These are phyloP conservation scores for Penicillium rolfsii DNA, from an alignment of 2,329 filamentous ascomycete genomes.

Conservation along the genomic window DNA sequence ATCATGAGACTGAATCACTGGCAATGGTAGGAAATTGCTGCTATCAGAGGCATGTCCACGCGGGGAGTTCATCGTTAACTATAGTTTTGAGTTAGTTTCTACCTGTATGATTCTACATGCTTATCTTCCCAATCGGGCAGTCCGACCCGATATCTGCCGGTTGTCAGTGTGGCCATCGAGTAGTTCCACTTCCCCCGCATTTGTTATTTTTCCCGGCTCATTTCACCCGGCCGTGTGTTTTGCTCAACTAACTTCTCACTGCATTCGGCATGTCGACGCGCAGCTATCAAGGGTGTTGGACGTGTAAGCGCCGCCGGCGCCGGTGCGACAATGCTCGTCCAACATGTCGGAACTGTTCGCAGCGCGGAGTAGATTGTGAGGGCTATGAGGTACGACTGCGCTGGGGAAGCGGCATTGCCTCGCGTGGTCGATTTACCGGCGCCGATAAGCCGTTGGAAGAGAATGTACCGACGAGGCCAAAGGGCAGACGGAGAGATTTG, in stretches of 20 bases:
- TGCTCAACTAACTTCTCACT: slow-evolving; percentile 3
- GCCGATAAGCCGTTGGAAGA: slow-evolving; percentile 33
- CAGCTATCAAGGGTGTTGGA: slow-evolving; percentile 36
- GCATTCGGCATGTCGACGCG: slow-evolving; percentile 37
- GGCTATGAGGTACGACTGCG: slow-evolving; percentile 38
- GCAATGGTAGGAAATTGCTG: not conserved
- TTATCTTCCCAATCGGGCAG: slow-evolving; percentile 23
- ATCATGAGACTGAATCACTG: not conserved
- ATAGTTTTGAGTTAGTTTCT: not conserved
- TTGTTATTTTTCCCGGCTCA: not conserved
- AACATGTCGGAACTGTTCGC: slow-evolving; percentile 28
- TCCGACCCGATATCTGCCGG: slow-evolving; percentile 17
- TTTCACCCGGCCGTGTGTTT: not conserved
- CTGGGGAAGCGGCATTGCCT: slow-evolving; percentile 38
- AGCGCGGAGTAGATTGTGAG: slow-evolving; percentile 33
- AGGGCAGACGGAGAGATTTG: slow-evolving; percentile 33
- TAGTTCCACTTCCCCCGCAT: slow-evolving; percentile 21
- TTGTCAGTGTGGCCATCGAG: slow-evolving; percentile 7
- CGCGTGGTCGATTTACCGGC: slow-evolving; percentile 37
- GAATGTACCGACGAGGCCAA: slow-evolving; percentile 29
- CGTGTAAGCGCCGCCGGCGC: slow-evolving; percentile 35
- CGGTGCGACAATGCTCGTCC: slow-evolving; percentile 36
- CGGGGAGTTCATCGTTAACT: not conserved
- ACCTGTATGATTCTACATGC: not conserved
- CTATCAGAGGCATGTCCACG: not conserved